Conservation (phyloP, 768 basidiomycete genomes). For the Collybia sordida region DNA sequence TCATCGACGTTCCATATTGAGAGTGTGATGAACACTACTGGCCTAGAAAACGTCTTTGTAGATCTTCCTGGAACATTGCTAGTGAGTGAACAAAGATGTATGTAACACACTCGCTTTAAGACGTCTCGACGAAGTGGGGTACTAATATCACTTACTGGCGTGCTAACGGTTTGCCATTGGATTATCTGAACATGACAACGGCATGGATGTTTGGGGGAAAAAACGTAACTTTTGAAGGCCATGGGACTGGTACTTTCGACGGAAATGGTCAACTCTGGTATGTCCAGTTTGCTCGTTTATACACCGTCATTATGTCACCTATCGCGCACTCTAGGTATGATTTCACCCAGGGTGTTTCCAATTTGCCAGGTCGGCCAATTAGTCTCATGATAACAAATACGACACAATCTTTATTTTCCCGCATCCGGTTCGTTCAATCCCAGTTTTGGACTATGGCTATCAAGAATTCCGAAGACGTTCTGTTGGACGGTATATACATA, state of each 20-base stretch:
- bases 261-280: slow-evolving; percentile 42
- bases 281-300: background rate
- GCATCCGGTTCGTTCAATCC: slow-evolving; percentile 37
- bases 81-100: slow-evolving; percentile 16
- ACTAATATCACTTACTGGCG: slow-evolving; percentile 38
- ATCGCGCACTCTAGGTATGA: slow-evolving; percentile 26
- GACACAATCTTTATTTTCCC: slow-evolving; percentile 31
- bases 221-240: slow-evolving; percentile 24
- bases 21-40: slow-evolving; percentile 29
- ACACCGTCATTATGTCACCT: background rate
- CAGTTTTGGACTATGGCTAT: slow-evolving; percentile 43
- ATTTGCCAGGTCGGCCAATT: slow-evolving; percentile 36
- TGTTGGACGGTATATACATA: slow-evolving; percentile 37
- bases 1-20: slow-evolving; percentile 33
- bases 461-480: slow-evolving; percentile 30
- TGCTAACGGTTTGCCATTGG: slow-evolving; percentile 28
- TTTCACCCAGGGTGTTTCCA: slow-evolving; percentile 33
- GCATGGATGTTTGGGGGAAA: slow-evolving; percentile 37
- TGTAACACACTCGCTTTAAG: background rate
- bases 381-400: slow-evolving; percentile 34
- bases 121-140: slow-evolving; percentile 21
- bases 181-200: slow-evolving; percentile 35
- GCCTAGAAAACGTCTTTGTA: slow-evolving; percentile 28
- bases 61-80: slow-evolving; percentile 34
- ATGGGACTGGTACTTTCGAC: slow-evolving; percentile 36